phyloP scores from a whole-genome alignment of 805 yeast genomes.

The Wickerhamomyces tratensis region DNA sequence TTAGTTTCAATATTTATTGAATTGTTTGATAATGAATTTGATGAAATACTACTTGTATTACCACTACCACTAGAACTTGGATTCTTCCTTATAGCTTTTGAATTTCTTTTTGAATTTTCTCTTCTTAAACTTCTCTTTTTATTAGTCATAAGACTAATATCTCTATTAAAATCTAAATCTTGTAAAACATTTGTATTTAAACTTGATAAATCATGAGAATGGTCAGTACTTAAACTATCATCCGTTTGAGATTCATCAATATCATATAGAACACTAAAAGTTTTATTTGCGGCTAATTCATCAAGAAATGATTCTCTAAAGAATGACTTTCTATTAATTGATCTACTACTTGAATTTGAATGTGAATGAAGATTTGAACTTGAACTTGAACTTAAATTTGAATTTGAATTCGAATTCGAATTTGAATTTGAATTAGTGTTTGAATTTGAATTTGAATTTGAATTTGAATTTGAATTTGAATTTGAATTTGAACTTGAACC shows the following conservation, averaged over 20 bases:
- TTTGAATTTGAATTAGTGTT: constrained; percentile 1
- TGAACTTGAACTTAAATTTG: too few relatives aligned
- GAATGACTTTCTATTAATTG: constrained; percentile 8
- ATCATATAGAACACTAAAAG: constrained; percentile 15
- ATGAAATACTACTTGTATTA: too few relatives aligned
- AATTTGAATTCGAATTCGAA: not conserved
- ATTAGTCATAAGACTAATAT: not conserved
- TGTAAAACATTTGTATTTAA: constrained; percentile 9
- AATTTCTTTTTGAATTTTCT: not conserved
- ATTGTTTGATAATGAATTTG: too few relatives aligned
- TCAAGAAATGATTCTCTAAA: constrained; percentile 18
- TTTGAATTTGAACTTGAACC: constrained; percentile 1
- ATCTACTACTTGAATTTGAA: constrained; percentile 1
- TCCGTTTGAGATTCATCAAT: constrained; percentile 12
- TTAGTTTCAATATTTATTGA: too few relatives aligned
- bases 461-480: not conserved
- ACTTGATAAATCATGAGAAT: constrained; percentile 9
- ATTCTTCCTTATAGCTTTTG: too few relatives aligned
- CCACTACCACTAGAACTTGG: too few relatives aligned
- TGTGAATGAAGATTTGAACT: not conserved
- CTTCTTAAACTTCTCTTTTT: not conserved
- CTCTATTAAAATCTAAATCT: constrained; percentile 7
- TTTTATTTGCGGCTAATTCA: constrained; percentile 12
- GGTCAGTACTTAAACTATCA: constrained; percentile 11
- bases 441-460: too few relatives aligned